Evolutionary conservation across 768 basidiomycete species (phyloP).

Genomic region (Lentinula raphanica): DNA sequence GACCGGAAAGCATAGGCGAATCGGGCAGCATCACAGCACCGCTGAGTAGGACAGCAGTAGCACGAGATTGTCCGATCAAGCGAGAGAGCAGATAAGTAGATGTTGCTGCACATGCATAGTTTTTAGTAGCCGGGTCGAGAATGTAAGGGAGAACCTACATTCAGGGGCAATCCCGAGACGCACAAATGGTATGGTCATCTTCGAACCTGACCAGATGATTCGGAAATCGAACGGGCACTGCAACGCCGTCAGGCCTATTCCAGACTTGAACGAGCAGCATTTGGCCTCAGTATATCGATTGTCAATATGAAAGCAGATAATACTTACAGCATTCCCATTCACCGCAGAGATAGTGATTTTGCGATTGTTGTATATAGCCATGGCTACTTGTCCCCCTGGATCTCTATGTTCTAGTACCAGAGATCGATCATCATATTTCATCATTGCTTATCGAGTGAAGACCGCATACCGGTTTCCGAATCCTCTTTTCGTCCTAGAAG

Average conservation of each 20-base stretch:
- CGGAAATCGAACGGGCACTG: slow-evolving; percentile 50
- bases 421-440: not conserved
- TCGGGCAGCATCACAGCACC: slow-evolving; percentile 37
- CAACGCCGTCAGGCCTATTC: slow-evolving; percentile 41
- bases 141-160: not conserved
- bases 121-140: no score
- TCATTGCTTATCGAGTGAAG: slow-evolving; percentile 16
- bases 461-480: not conserved
- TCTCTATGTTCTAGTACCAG: slow-evolving; percentile 37
- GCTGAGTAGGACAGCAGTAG: slow-evolving; percentile 43
- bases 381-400: slow-evolving; percentile 38
- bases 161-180: slow-evolving; percentile 42
- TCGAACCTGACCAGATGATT: slow-evolving; percentile 45
- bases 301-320: not conserved
- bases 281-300: not conserved
- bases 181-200: slow-evolving; percentile 44
- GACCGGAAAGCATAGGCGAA: slow-evolving; percentile 35
- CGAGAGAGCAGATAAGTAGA: slow-evolving; percentile 46
- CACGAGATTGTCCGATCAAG: slow-evolving; percentile 46
- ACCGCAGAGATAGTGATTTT: slow-evolving; percentile 50
- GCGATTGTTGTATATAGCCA: slow-evolving; percentile 47
- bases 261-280: slow-evolving; percentile 25
- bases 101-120: not conserved
- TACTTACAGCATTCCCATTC: slow-evolving; percentile 44
- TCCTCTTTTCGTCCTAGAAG: not conserved